A percentile compares a stretch with the other conserved stretches of the same genome.
Conservation (phyloP, 2,329 filamentous ascomycete genomes). For the Lachnellula cervina region DNA sequence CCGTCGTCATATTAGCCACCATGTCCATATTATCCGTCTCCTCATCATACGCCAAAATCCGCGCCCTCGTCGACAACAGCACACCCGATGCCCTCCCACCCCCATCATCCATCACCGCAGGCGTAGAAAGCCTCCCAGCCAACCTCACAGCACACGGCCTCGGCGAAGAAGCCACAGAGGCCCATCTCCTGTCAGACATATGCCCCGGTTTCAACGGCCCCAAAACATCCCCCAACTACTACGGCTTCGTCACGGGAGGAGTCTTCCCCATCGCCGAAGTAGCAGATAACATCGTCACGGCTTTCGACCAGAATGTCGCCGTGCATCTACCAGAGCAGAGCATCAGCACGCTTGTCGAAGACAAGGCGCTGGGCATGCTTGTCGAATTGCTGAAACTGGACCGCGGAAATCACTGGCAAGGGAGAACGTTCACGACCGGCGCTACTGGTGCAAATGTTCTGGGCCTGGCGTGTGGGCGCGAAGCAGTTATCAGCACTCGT, state of each 20-base stretch:
- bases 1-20: neutral
- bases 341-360: slow-evolving; percentile 71
- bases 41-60: slow-evolving; percentile 23
- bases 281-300: slow-evolving; percentile 78
- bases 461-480: slow-evolving; percentile 65
- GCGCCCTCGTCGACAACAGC: slow-evolving; percentile 14
- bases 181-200: slow-evolving; percentile 42
- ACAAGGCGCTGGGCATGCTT: slow-evolving; percentile 64
- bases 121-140: slow-evolving; percentile 29
- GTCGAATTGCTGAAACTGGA: slow-evolving; percentile 60
- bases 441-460: slow-evolving; percentile 62
- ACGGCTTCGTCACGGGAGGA: slow-evolving; percentile 85
- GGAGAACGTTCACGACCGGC: slow-evolving; percentile 76
- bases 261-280: slow-evolving; percentile 72
- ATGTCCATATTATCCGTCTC: slow-evolving; percentile 23
- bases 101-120: slow-evolving; percentile 15
- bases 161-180: slow-evolving; percentile 37
- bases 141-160: slow-evolving; percentile 37
- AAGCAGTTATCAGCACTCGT: slow-evolving; percentile 50
- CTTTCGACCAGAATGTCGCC: slow-evolving; percentile 76
- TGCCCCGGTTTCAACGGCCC: slow-evolving; percentile 34
- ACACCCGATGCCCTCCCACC: slow-evolving; percentile 25
- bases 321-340: slow-evolving; percentile 77
- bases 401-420: slow-evolving; percentile 50
- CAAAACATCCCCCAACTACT: slow-evolving; percentile 50